Evolutionary conservation across 495 filamentous ascomycete species (phyloP).

Genomic region (Articulospora tetracladia): DNA sequence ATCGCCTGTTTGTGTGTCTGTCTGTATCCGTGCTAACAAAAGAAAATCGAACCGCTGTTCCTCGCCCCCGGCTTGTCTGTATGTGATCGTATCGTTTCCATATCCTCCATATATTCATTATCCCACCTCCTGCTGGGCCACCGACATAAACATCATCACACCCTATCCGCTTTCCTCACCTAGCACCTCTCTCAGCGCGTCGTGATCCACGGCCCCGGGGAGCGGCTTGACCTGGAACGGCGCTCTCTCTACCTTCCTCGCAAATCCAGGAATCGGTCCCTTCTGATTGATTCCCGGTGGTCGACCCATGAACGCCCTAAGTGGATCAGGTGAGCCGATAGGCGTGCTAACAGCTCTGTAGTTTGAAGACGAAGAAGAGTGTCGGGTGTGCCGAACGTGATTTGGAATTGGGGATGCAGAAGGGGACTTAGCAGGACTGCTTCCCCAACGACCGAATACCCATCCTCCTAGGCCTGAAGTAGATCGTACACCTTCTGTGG

Average conservation of each 20-base stretch:
- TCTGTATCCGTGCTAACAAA: neutral
- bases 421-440: slow-evolving; percentile 30
- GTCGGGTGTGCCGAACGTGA: no score
- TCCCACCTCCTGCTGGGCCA: neutral
- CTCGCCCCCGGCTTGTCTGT: no score
- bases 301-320: slow-evolving; percentile 24
- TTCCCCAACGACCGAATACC: slow-evolving; percentile 53
- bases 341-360: slow-evolving; percentile 17
- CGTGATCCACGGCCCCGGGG: slow-evolving; percentile 34
- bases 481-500: slow-evolving; percentile 28
- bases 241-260: slow-evolving; percentile 33
- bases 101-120: neutral
- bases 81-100: neutral
- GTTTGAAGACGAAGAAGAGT: neutral
- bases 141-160: neutral
- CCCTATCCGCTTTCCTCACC: neutral
- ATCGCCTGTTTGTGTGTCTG: neutral
- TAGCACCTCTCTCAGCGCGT: slow-evolving; percentile 22
- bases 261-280: slow-evolving; percentile 46
- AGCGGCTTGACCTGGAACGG: slow-evolving; percentile 33
- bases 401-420: neutral
- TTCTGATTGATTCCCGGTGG: slow-evolving; percentile 51
- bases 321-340: neutral
- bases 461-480: slow-evolving; percentile 45
- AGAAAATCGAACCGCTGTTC: no score